These are phyloP conservation scores for Zizania latifolia DNA, from an alignment of 176 grass and related monocot genomes.

Conservation along the genomic window DNA sequence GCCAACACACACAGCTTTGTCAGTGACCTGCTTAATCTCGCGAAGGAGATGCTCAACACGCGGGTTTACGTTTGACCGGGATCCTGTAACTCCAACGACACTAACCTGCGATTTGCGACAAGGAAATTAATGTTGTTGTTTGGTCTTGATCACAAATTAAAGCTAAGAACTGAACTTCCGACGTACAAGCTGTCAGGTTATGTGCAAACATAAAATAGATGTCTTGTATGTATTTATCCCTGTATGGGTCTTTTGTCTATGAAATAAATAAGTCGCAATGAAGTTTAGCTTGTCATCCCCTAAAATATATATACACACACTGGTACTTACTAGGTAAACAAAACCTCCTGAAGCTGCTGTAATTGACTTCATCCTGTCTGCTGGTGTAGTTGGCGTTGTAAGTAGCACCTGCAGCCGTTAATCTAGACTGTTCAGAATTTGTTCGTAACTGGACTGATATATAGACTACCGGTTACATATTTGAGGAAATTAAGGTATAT, in stretches of 20 bases:
- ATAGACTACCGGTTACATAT: background rate
- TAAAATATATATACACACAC: no score
- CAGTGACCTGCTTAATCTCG: constrained; percentile 43
- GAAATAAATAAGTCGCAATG: no score
- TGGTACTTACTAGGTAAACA: constrained; percentile 54
- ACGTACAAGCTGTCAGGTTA: no score
- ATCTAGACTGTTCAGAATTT: background rate
- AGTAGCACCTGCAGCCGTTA: constrained; percentile 42
- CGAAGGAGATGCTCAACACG: constrained; percentile 46
- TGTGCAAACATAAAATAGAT: no score
- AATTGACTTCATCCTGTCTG: constrained; percentile 46
- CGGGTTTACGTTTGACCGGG: constrained; percentile 28
- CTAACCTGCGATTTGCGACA: constrained; percentile 34
- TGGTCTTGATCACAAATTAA: background rate
- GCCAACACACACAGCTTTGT: constrained; percentile 80
- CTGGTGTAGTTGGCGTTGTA: constrained; percentile 52
- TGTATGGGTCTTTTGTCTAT: no score
- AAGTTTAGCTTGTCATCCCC: no score
- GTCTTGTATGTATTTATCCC: no score
- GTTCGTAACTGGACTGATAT: no score
- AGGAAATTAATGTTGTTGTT: background rate
- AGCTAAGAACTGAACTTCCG: background rate
- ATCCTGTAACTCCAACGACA: constrained; percentile 50
- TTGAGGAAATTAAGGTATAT: background rate
- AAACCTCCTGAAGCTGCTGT: constrained; percentile 54